Base-by-base conservation (phyloP, 2,329 filamentous ascomycete genomes). In the Byssochlamys sp. region DNA sequence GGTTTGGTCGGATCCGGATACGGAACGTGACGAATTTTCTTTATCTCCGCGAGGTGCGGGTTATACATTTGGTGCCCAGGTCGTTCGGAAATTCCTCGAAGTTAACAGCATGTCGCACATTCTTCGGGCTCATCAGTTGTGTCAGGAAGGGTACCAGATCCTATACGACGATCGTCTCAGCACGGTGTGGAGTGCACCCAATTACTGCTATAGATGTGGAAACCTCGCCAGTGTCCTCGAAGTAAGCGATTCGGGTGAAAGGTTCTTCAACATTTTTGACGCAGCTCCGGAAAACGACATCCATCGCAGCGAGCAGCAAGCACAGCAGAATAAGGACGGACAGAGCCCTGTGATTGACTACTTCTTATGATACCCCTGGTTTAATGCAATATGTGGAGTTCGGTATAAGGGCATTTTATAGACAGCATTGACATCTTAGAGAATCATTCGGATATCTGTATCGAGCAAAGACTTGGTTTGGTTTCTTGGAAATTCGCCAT, bases 51-150 rank as follows among this genome's bases (percentile, higher is more conserved):
- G 94, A 61, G 94, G 94, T 50, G 94, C 94, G 24, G 94, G 94
- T 26, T 99, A 99, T 73, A 97, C 92, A 0, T 99, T 99, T 71
- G 94, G 94, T 57, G 91, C 91, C 5, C 94, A 97, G 73, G 94
- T 99, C 14, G 94, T 99, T 55, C 95, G 92, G 76, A 99, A 99
- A 75, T 99, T 99, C 74, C 80, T 99, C 31, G 90, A 94, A 65
- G 91, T 99, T 66, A 99, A 99, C 75, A 88, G 85, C 73, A 97
- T 99, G 91, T 92, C 88, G 31, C 94, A 99, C 73, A 99, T 99
- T 62, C 80, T 99, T 57, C 89, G 94, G 26, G 94, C 94, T n/a
- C 94, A 99, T 74, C 94, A 99, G 77, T 83, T 99, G 3, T 99
- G 94, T 73, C 94, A 99, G 73, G 94, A 99, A 76, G 94, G 94